Base-by-base conservation (phyloP, 2,329 filamentous ascomycete species). In the Alternaria infectoria region DNA sequence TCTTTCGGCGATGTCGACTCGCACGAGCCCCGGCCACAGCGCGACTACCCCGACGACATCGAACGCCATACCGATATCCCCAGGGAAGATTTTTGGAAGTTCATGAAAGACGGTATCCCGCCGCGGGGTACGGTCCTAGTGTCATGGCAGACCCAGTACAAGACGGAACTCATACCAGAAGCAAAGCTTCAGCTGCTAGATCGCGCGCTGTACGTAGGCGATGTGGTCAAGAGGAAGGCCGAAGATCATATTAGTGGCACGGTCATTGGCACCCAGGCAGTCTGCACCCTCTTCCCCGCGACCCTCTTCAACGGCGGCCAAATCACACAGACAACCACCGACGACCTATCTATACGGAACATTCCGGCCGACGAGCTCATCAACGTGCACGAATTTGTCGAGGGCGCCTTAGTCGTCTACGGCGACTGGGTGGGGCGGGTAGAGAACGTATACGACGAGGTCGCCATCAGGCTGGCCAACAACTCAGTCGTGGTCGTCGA, bases 381-480 rank as follows among this genome's bases (percentile, higher is more conserved):
- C 59, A 79, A 80, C 58, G 79, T 82, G 12, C 79, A 84, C 62
- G 77, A 84, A 51, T 84, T 83, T 64, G 71, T 79, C 6, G 83
- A 84, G 63, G 85, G 85, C 5, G 84, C 86, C 56, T 79, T 86
- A 30, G 79, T 89, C 21, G 79, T 88, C 12, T 86, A 85, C 71
- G 79, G 83, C 17, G 82, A 86, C 66, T 89, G 87, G 85, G 72
- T 89, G 5, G 88, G 88, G 2, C 76, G 83, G 11, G 82, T 89
- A 5, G 81, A 84, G 54, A 80, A 83, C 3, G 79, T 85, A 47
- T 79, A 81, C 28, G 81, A 85, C 51, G 82, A 85, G 55, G 79
- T 88, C 13, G 80, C 84, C 2, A 64, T 89, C 25, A 82, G 80
- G 45, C 80, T 89, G 12, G 71, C 79, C 7, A 85, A 89, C 71